Evolutionary conservation across 495 filamentous ascomycete species (phyloP).

Genomic region (Hypoxylon fuscum): DNA sequence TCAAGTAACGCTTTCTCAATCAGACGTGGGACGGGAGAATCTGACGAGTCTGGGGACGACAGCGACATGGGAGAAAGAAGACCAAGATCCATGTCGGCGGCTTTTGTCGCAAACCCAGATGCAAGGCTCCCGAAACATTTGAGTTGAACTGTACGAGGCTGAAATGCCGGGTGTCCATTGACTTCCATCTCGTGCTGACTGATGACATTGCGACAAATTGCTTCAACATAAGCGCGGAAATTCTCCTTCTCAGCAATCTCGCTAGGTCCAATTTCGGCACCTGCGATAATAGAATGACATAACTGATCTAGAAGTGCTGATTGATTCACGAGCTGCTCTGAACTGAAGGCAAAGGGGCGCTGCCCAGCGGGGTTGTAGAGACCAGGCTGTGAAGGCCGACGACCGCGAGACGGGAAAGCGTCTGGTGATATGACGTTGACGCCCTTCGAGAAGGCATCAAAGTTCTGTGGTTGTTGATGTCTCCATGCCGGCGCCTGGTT

Average conservation of each 20-base stretch:
- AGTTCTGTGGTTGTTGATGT: slow-evolving; percentile 15
- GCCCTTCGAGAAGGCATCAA: slow-evolving; percentile 23
- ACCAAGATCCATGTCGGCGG: slow-evolving; percentile 79
- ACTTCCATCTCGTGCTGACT: slow-evolving; percentile 54
- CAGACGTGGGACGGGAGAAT: slow-evolving; percentile 67
- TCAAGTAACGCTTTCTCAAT: slow-evolving; percentile 76
- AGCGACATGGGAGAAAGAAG: slow-evolving; percentile 66
- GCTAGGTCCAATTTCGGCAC: slow-evolving; percentile 56
- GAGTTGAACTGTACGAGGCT: slow-evolving; percentile 62
- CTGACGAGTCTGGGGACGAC: slow-evolving; percentile 56
- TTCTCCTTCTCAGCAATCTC: slow-evolving; percentile 71
- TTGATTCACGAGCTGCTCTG: slow-evolving; percentile 55
- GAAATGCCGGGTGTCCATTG: slow-evolving; percentile 50
- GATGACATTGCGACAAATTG: slow-evolving; percentile 64
- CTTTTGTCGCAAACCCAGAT: slow-evolving; percentile 76
- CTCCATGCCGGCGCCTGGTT: slow-evolving; percentile 33
- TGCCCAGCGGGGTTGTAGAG: slow-evolving; percentile 30
- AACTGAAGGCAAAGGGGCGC: slow-evolving; percentile 25
- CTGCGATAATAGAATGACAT: slow-evolving; percentile 50
- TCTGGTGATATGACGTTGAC: slow-evolving; percentile 29
- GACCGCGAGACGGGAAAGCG: slow-evolving; percentile 32
- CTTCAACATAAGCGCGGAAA: slow-evolving; percentile 66
- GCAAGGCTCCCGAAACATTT: slow-evolving; percentile 76
- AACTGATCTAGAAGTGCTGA: slow-evolving; percentile 56
- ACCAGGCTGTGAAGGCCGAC: slow-evolving; percentile 18